Base-by-base conservation (phyloP, 2,329 filamentous ascomycete species). In the Pseudogymnoascus sp. region DNA sequence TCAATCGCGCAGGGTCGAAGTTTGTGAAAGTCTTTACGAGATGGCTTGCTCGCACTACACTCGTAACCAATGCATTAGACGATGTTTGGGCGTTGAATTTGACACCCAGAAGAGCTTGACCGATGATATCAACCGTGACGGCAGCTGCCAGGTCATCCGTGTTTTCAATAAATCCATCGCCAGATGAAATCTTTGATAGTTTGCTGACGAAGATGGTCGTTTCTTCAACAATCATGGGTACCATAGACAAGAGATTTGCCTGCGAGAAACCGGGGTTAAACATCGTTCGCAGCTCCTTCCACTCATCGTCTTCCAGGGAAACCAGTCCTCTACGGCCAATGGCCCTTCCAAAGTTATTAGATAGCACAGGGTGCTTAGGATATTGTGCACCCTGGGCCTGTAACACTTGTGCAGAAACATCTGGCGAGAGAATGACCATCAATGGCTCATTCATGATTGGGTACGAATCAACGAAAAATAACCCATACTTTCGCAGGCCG, bases 201-300 rank as follows among this genome's bases (percentile, higher is more conserved):
- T 57, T 39, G 1, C 20, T 14, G 6, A 41, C 35, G 4, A 64
- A 64, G 6, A 64, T 43, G 11, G 38, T 18, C 6, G 60, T 60
- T 30, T 64, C 62, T 28, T 64, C 58, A 7, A 64, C 20, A 16
- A 64, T 62, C 18, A n/a, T 47, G 4, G 62, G 62, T n/a, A 64
- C 60, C 22, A 64, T 22, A 5, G 18, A 54, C 2, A 60, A 30
- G 6, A 64, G 37, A 59, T 64, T 62, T 8, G 41, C 25, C n/a
- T 60, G 37, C 16, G 62, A 60, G 20, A 64, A 64, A 6, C 63
- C 62, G 6, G 62, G 63, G 54, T 64, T 65, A 4, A 64, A 65
- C 14, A 65, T 65, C 0, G 25, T 59, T 25, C 63, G 35, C 28
- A 60, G 41, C 12, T 58, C 35, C 57, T 59, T 61, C 64, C 62